phyloP scores from a whole-genome alignment of 371 early-diverging fungal species.

The Apophysomyces trapeziformis region DNA sequence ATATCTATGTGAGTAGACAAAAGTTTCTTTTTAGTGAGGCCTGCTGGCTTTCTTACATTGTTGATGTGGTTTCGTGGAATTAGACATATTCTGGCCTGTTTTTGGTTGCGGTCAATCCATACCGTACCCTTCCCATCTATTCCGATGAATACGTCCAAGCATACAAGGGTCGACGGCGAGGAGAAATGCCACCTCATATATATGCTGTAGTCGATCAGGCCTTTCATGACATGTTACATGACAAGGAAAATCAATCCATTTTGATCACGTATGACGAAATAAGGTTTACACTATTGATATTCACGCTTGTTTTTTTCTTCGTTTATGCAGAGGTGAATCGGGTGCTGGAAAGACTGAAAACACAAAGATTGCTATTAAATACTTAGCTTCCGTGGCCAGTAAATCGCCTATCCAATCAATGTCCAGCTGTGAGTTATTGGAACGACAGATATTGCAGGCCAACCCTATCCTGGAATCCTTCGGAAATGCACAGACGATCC shows the following conservation, averaged over 20 bases:
- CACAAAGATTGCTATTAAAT: conserved; percentile 99
- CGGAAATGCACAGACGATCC: conserved; percentile 99
- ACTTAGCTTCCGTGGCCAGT: conserved; percentile 90
- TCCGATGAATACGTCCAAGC: conserved; percentile 77
- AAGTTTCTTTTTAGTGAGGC: not conserved
- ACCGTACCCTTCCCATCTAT: conserved; percentile 93
- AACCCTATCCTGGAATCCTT: conserved; percentile 99
- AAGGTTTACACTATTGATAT: not conserved
- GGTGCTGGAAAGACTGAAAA: conserved; percentile 99
- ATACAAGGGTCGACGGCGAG: conserved; percentile 87
- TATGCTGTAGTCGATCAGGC: conserved; percentile 96
- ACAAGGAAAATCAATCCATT: conserved; percentile 97
- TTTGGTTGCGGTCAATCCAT: conserved; percentile 99
- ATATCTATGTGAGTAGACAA: conserved; percentile 86
- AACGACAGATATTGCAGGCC: conserved; percentile 94
- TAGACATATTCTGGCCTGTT: conserved; percentile 99
- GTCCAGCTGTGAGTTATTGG: conserved; percentile 58
- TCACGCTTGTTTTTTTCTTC: not conserved
- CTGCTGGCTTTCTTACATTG: not conserved
- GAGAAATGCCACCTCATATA: conserved; percentile 96
- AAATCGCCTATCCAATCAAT: conserved; percentile 30
- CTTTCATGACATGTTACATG: conserved; percentile 94
- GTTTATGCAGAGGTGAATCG: conserved; percentile 89
- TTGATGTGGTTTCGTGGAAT: not conserved
- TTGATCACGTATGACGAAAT: conserved; percentile 84